Conservation (phyloP, 2,329 filamentous ascomycete genomes). For the Berkeleyomyces basicola region DNA sequence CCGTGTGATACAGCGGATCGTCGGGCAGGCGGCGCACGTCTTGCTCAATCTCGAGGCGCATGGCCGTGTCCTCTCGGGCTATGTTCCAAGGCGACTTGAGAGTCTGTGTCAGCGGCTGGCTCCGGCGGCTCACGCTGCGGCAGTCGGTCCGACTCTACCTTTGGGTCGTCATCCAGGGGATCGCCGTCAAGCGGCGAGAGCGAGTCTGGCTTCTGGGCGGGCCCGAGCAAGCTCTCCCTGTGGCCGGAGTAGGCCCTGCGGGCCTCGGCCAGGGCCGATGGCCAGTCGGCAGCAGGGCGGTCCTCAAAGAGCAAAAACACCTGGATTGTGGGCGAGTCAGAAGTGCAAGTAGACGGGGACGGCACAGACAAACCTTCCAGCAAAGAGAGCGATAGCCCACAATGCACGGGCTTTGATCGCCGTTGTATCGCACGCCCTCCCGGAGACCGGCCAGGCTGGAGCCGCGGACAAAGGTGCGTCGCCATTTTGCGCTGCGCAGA, state of each 20-base stretch:
- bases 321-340: conserved; percentile 26
- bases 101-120: not conserved
- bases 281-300: conserved; percentile 50
- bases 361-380: conserved; percentile 59
- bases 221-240: conserved; percentile 59
- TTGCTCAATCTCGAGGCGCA: conserved; percentile 79
- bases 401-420: conserved; percentile 44
- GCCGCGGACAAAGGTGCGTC: conserved; percentile 41
- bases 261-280: conserved; percentile 45
- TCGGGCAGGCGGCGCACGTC: conserved; percentile 91
- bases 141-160: conserved; percentile 23
- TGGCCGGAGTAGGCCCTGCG: conserved; percentile 59
- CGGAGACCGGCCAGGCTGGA: conserved; percentile 44
- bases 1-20: conserved; percentile 73
- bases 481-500: conserved; percentile 37
- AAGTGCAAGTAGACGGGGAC: not conserved
- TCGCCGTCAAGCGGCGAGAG: conserved; percentile 55
- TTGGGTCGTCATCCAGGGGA: conserved; percentile 66
- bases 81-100: conserved; percentile 75
- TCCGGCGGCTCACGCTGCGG: too few relatives aligned
- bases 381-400: conserved; percentile 69
- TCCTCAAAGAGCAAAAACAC: conserved; percentile 65
- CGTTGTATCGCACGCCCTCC: conserved; percentile 44
- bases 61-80: conserved; percentile 66
- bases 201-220: conserved; percentile 70